Evolutionary conservation across 805 yeast species (phyloP).

Genomic region (Candida arabinofermentans): DNA sequence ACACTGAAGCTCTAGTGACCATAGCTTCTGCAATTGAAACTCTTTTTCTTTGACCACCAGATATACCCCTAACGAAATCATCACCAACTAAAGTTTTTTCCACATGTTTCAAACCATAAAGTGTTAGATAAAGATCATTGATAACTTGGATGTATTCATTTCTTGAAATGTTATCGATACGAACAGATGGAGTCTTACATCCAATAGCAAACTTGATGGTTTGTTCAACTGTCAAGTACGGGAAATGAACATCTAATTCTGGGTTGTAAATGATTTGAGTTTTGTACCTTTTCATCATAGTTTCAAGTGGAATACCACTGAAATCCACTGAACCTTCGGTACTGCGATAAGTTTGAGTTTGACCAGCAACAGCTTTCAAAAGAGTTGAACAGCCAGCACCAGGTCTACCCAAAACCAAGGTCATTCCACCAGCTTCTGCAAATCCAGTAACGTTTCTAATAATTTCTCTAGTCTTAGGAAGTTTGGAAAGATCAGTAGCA

Average conservation of each 20-base stretch:
- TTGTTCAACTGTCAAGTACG: conserved; percentile 49
- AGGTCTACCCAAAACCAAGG: conserved; percentile 52
- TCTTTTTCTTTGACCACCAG: conserved; percentile 86
- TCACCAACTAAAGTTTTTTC: conserved; percentile 59
- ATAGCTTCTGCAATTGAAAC: conserved; percentile 79
- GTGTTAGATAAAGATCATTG: conserved; percentile 44
- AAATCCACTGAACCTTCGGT: conserved; percentile 40
- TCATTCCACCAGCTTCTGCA: conserved; percentile 48
- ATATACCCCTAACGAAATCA: conserved; percentile 61
- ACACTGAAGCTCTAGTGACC: conserved; percentile 58
- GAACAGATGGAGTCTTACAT: conserved; percentile 49
- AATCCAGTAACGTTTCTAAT: conserved; percentile 19
- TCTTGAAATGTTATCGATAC: conserved; percentile 36
- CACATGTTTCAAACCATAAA: conserved; percentile 54
- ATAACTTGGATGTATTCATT: conserved; percentile 35
- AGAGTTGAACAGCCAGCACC: conserved; percentile 65
- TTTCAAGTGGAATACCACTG: conserved; percentile 43
- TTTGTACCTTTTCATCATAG: conserved; percentile 42
- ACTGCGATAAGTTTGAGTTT: conserved; percentile 34
- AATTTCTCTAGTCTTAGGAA: conserved; percentile 19
- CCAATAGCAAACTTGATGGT: conserved; percentile 52
- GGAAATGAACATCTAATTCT: conserved; percentile 54
- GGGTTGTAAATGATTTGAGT: conserved; percentile 50
- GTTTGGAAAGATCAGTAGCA: conserved; percentile 4
- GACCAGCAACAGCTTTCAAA: conserved; percentile 43